Base-by-base conservation (phyloP, 805 yeast genomes). In the Pichia heedii region DNA sequence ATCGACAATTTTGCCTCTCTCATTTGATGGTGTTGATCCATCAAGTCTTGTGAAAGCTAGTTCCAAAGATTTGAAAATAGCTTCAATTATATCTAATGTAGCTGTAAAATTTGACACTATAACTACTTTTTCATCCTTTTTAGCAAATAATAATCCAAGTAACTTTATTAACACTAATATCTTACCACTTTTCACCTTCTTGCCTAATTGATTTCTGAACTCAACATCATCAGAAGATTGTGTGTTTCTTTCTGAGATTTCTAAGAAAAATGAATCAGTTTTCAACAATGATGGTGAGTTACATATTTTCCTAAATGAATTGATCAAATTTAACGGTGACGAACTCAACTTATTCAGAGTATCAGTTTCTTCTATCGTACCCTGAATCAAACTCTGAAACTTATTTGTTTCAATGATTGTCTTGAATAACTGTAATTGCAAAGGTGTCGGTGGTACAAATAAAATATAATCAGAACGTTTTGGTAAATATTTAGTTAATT, bases 61-160 rank as follows among this genome's bases (percentile, higher is more conserved):
- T 37, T 73, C 70, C 22, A 74, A 55, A 12, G 74, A 69, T 7
- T 60, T 60, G 36, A 88, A 55, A 3, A 82, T 51, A 5, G 63
- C 60, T 55, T 86, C 87, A 16, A 89, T 62, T 5, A 93, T 61
- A 56, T 90, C 95, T 29, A 90, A 68, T 0, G 96, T 87, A 54
- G 84, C 82, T 0, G 97, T 90, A 49, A 79, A 89, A 49, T 90
- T 87, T 0, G 96, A 88, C 1, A 89, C 84, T 22, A 90, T 61
- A 1, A 90, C 96, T 3, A 82, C 77, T 57, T 89, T 90, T 55
- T 90, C 97, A 7, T 69, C 65, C 1, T 61, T 53, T 4, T 55
- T 50, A 2, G 53, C 46, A 22, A 60, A 58, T 3, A 86, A 69
- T 36, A 73, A 73, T 2, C 66, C 58, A 12, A 36, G 15, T 5